Evolutionary conservation across 768 basidiomycete species (phyloP), one percentile per base, ranked within the genome.

Genomic region (Amyloporia xantha): DNA sequence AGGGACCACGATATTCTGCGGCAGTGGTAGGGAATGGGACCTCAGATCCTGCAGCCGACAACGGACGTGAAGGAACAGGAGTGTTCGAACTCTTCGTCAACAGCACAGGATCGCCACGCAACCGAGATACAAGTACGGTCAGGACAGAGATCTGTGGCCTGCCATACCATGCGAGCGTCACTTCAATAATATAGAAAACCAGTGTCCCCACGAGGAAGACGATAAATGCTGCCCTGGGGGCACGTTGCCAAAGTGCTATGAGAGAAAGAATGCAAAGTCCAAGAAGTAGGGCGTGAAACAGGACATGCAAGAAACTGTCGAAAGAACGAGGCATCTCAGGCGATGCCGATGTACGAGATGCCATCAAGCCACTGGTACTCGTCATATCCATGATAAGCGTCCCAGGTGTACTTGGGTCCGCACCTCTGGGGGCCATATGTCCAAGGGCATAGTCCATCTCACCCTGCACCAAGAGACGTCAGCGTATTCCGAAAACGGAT

Each of bases 381-480:
- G 66, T 64, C 56, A 69, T 68, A 53, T 78, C 80, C 28, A 61
- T 44, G 2, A 53, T 50, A 20, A 72, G 66, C 12, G 78, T 80
- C 37, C 71, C 76, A 37, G 79, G 76, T 10, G 79, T 79, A 47
- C 77, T 63, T 17, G 71, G 63, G 50, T 61, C 59, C 45, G 47
- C 61, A 53, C 65, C 75, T 21, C 73, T 70, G 57, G 78, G 74
- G 47, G 73, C 66, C n/a, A 75, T 67, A 50, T 84, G 80, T 43
- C 69, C 76, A n/a, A 80, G 68, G 10, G 74, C 72, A 66, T 80
- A 85, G 65, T 89, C 86, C 13, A 88, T 71, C 61, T 88, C 86
- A 47, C 79, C 84, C 86, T 90, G 54, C 47, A 41, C 36, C n/a
- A n/a, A n/a, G n/a, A 13, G 45, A 58, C 45, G 41, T 35, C 24